A percentile compares a stretch with the other conserved stretches of the same genome.
These are phyloP conservation scores for Cyberlindnera veronae DNA, from an alignment of 805 yeast species.

Conservation along the genomic window DNA sequence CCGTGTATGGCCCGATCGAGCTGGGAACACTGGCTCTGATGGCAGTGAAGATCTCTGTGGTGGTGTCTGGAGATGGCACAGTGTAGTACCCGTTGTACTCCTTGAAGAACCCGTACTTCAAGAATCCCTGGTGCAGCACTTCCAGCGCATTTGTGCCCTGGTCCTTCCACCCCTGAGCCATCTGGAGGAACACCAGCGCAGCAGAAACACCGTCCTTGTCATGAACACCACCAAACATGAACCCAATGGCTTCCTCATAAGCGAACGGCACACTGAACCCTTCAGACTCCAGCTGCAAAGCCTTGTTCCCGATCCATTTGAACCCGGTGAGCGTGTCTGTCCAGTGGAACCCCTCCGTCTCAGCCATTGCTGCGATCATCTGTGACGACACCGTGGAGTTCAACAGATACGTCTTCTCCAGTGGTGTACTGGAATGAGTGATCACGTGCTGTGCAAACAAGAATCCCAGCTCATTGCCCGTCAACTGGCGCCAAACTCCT, in stretches of 20 bases:
- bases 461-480: conserved; percentile 89
- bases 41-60: conserved; percentile 49
- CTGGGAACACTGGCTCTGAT: conserved; percentile 37
- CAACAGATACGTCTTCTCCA: conserved; percentile 49
- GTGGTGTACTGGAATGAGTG: conserved; percentile 20
- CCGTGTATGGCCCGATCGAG: conserved; percentile 52
- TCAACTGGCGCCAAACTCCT: conserved; percentile 66
- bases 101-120: conserved; percentile 73
- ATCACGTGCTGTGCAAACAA: conserved; percentile 69
- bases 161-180: conserved; percentile 50
- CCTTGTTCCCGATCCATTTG: conserved; percentile 94
- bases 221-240: conserved; percentile 78
- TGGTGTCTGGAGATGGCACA: conserved; percentile 50
- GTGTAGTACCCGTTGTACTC: conserved; percentile 86
- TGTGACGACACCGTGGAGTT: conserved; percentile 94
- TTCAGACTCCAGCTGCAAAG: conserved; percentile 60
- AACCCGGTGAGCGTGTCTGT: conserved; percentile 91
- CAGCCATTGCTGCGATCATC: conserved; percentile 67
- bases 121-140: conserved; percentile 55
- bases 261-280: conserved; percentile 83
- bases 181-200: conserved; percentile 67
- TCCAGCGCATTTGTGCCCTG: conserved; percentile 40
- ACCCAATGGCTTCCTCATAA: conserved; percentile 95
- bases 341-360: conserved; percentile 53
- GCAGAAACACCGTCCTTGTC: conserved; percentile 95